A percentile compares a stretch with the other conserved stretches of the same genome.
phyloP scores from a whole-genome alignment of 768 basidiomycete genomes.

The Mycena kentingensis region DNA sequence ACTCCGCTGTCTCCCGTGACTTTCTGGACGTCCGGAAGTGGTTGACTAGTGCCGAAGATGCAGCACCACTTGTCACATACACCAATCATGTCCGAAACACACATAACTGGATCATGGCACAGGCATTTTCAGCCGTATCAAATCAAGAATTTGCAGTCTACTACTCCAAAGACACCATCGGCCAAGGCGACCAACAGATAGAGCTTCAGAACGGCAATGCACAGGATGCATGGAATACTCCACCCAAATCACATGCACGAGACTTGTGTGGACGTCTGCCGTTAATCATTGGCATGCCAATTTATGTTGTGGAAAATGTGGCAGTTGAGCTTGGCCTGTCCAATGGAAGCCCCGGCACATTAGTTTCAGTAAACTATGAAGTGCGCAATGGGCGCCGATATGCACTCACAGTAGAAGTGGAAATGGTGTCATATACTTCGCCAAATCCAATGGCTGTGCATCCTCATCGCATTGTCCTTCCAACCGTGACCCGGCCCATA shows the following conservation, averaged over 20 bases:
- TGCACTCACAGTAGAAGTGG: conserved; percentile 16
- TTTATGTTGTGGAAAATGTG: conserved; percentile 19
- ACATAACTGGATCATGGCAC: conserved; percentile 15
- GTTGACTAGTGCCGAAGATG: conserved; percentile 3
- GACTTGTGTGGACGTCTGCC: conserved; percentile 21
- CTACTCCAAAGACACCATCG: conserved; percentile 7
- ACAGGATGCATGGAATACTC: conserved; percentile 20
- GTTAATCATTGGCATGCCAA: conserved; percentile 20
- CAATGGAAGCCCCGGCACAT: conserved; percentile 18
- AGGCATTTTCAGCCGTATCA: conserved; percentile 13
- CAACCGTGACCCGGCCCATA: too few species aligned
- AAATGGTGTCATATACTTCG: conserved; percentile 12
- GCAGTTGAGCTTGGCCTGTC: conserved; percentile 22
- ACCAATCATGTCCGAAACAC: conserved; percentile 18
- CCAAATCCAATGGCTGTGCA: not conserved
- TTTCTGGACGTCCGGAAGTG: conserved; percentile 4
- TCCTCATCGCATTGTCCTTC: conserved; percentile 8
- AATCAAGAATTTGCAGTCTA: conserved; percentile 11
- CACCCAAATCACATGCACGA: conserved; percentile 6
- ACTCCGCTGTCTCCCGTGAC: not conserved
- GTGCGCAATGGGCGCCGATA: conserved; percentile 10
- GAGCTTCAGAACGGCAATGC: conserved; percentile 6
- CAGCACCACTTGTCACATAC: conserved; percentile 15
- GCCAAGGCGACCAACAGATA: not conserved
- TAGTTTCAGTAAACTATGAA: conserved; percentile 10